These are phyloP conservation scores for Trametes maxima DNA, from an alignment of 768 basidiomycete species.

Conservation along the genomic window DNA sequence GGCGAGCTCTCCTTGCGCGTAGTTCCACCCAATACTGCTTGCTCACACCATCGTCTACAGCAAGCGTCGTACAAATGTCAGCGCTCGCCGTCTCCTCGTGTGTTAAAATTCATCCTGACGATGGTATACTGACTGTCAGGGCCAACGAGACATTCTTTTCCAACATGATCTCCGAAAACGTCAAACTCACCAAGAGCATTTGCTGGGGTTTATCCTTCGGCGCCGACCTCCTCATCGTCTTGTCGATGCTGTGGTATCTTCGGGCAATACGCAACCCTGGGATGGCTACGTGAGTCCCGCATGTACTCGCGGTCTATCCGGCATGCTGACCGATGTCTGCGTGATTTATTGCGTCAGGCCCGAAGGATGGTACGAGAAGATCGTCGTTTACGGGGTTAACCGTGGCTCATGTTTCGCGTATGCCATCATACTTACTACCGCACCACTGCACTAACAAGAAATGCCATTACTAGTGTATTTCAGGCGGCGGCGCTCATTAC, in stretches of 20 bases:
- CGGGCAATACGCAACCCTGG: constrained; percentile 18
- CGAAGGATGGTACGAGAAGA: constrained; percentile 17
- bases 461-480: not conserved
- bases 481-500: constrained; percentile 9
- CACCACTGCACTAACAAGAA: not conserved
- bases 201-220: constrained; percentile 18
- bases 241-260: constrained; percentile 22
- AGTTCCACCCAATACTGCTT: no score
- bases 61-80: constrained; percentile 3
- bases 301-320: not conserved
- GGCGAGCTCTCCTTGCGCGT: not conserved
- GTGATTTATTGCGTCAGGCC: not conserved
- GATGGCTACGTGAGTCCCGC: constrained; percentile 20
- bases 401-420: constrained; percentile 28
- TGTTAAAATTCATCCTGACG: not conserved
- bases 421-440: not conserved
- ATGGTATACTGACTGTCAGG: not conserved
- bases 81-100: not conserved
- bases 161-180: constrained; percentile 13
- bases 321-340: no score
- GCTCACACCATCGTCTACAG: not conserved
- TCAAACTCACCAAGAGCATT: constrained; percentile 23
- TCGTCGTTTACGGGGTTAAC: constrained; percentile 25
- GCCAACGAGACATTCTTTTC: constrained; percentile 16
- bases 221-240: constrained; percentile 21